These are phyloP conservation scores for Candida orba DNA, from an alignment of 805 yeast species.

Conservation along the genomic window DNA sequence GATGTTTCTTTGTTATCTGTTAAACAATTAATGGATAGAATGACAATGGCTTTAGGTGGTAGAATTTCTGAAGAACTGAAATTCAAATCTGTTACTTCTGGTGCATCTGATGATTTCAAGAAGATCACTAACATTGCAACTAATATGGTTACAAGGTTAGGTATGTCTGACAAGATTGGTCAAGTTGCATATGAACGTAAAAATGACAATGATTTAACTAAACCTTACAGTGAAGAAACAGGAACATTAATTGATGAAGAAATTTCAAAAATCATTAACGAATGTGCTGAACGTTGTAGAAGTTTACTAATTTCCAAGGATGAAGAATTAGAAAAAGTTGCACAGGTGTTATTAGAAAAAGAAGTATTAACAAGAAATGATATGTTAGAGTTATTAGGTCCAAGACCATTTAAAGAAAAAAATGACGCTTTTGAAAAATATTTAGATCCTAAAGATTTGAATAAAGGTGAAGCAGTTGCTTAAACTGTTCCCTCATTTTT, in stretches of 20 bases:
- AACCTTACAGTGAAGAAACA: conserved; percentile 87
- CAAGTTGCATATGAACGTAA: conserved; percentile 61
- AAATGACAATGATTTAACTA: conserved; percentile 60
- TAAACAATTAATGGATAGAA: conserved; percentile 76
- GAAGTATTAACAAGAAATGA: conserved; percentile 93
- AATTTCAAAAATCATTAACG: conserved; percentile 68
- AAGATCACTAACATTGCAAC: conserved; percentile 93
- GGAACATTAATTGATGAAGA: conserved; percentile 77
- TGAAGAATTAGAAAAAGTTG: conserved; percentile 76
- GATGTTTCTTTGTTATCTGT: conserved; percentile 76
- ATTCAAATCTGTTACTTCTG: conserved; percentile 87
- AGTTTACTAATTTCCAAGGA: conserved; percentile 60
- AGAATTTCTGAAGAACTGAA: conserved; percentile 93
- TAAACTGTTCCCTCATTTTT: neutral
- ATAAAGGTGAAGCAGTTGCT: conserved; percentile 6
- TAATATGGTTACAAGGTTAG: conserved; percentile 85
- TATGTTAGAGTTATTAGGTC: conserved; percentile 83
- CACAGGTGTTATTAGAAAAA: conserved; percentile 75
- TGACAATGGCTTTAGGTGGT: conserved; percentile 97
- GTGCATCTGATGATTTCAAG: conserved; percentile 94
- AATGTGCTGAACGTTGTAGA: conserved; percentile 67
- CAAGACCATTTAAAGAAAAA: conserved; percentile 84
- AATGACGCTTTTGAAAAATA: conserved; percentile 88
- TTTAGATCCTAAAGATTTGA: conserved; percentile 27
- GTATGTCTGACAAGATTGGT: conserved; percentile 89